These are phyloP conservation scores for Lycium ferocissimum DNA, from an alignment of 257 asterid genomes.

Conservation along the genomic window DNA sequence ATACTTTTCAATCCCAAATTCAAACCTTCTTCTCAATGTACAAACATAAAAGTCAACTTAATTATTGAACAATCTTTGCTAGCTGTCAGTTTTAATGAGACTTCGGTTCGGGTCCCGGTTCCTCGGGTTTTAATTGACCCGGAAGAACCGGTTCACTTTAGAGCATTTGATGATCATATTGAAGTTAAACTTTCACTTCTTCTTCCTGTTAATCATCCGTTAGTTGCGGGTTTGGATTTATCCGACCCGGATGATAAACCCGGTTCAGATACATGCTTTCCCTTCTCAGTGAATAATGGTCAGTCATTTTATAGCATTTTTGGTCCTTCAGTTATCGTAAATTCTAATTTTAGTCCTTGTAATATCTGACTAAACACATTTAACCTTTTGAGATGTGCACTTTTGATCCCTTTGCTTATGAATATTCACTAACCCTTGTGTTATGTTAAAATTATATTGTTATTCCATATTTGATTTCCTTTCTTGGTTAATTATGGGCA, in stretches of 20 bases:
- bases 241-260: constrained; percentile 26
- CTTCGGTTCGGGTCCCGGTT: constrained; percentile 55
- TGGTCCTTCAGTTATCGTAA: too few relatives aligned
- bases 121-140: constrained; percentile 77
- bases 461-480: too few relatives aligned
- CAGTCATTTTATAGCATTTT: constrained; percentile 17
- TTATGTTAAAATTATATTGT: too few relatives aligned
- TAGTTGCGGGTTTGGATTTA: constrained; percentile 62
- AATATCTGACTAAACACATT: too few relatives aligned
- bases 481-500: too few relatives aligned
- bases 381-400: too few relatives aligned
- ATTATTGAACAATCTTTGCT: constrained; percentile 54
- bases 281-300: constrained; percentile 68
- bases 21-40: constrained; percentile 56
- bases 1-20: constrained; percentile 50
- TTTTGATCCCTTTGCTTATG: too few relatives aligned
- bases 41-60: constrained; percentile 52
- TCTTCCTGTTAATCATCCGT: constrained; percentile 88
- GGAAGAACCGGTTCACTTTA: constrained; percentile 61
- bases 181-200: constrained; percentile 78
- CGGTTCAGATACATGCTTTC: constrained; percentile 41
- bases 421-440: too few relatives aligned
- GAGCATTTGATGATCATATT: constrained; percentile 69
- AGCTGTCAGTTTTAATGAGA: constrained; percentile 53
- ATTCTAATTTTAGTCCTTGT: too few relatives aligned